phyloP scores from a whole-genome alignment of 108 stramenopile species.

The Pseudonitzschia pungens region DNA sequence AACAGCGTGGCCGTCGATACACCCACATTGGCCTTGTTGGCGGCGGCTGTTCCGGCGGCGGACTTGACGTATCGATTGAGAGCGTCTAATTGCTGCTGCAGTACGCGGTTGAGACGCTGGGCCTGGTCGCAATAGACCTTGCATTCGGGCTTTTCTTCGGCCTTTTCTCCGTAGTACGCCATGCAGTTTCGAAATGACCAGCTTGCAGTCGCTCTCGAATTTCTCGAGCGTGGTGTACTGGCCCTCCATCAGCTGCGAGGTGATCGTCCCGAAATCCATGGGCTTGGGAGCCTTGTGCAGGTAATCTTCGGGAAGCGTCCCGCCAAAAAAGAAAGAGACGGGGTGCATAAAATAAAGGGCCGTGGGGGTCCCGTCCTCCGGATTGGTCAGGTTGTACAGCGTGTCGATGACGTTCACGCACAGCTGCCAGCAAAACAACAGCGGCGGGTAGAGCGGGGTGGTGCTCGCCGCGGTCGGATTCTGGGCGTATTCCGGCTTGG shows the following conservation, averaged over 20 bases:
- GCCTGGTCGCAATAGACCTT: constrained; percentile 61
- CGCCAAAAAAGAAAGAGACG: constrained; percentile 67
- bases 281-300: constrained; percentile 61
- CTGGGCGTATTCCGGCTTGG: constrained; percentile 43
- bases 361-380: constrained; percentile 64
- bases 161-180: constrained; percentile 54
- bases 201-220: constrained; percentile 71
- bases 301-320: constrained; percentile 68
- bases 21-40: constrained; percentile 30
- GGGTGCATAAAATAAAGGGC: constrained; percentile 79
- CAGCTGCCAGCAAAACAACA: constrained; percentile 81
- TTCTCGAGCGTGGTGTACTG: constrained; percentile 48
- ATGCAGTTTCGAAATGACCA: constrained; percentile 72
- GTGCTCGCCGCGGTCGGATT: background rate
- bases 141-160: constrained; percentile 63
- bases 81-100: constrained; percentile 55
- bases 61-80: constrained; percentile 62
- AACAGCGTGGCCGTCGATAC: constrained; percentile 29
- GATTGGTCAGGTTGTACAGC: constrained; percentile 65
- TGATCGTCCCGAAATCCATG: constrained; percentile 80
- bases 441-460: constrained; percentile 57
- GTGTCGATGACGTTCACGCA: constrained; percentile 64
- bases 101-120: constrained; percentile 49
- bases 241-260: constrained; percentile 67
- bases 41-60: constrained; percentile 34